These are phyloP conservation scores for Ogataea degrootiae DNA, from an alignment of 805 yeast genomes.

Conservation along the genomic window DNA sequence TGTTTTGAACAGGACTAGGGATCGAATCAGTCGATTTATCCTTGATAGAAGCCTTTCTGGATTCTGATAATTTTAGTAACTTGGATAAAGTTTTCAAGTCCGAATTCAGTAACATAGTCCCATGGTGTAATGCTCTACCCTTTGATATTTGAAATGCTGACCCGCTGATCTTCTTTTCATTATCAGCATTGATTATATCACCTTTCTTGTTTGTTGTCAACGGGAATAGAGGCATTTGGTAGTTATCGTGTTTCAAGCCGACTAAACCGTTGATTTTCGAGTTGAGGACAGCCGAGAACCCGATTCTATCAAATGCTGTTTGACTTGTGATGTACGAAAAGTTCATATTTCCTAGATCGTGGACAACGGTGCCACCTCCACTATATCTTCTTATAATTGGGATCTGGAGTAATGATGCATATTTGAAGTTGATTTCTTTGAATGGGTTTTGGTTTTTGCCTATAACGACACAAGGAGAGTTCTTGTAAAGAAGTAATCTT, in stretches of 20 bases:
- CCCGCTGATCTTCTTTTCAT: conserved; percentile 71
- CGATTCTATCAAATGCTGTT: conserved; percentile 51
- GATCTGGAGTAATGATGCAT: conserved; percentile 43
- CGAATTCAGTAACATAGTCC: conserved; percentile 82
- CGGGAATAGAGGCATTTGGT: conserved; percentile 13
- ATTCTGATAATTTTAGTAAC: conserved; percentile 39
- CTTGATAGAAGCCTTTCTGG: conserved; percentile 16
- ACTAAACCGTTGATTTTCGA: conserved; percentile 16
- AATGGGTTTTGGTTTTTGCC: conserved; percentile 97
- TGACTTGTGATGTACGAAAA: conserved; percentile 72
- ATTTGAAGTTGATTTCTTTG: conserved; percentile 69
- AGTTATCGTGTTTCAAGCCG: not conserved
- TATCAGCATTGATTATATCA: conserved; percentile 56
- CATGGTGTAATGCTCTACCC: conserved; percentile 89
- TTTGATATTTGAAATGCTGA: conserved; percentile 84
- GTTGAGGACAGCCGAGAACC: conserved; percentile 36
- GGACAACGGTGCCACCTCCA: conserved; percentile 98
- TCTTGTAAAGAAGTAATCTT: conserved; percentile 67
- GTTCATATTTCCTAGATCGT: conserved; percentile 84
- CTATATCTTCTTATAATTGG: conserved; percentile 75
- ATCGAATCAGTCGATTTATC: conserved; percentile 62
- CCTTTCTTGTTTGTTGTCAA: conserved; percentile 68
- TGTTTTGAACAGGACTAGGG: conserved; percentile 70
- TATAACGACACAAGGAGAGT: conserved; percentile 81
- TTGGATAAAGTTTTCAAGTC: conserved; percentile 53